phyloP scores from a whole-genome alignment of 2,329 filamentous ascomycete genomes.

The Trichophyton verrucosum region DNA sequence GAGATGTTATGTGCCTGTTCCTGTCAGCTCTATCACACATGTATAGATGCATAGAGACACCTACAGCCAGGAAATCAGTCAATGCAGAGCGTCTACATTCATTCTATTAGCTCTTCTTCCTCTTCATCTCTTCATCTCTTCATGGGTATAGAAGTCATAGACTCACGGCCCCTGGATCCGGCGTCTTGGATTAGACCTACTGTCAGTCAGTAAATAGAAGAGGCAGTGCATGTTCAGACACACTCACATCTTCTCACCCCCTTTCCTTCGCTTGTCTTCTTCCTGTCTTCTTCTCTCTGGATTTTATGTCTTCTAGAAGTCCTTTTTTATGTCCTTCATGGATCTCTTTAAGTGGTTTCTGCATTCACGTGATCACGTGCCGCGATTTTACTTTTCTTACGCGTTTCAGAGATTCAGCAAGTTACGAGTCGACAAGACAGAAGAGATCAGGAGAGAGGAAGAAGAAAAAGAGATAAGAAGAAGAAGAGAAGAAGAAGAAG shows the following conservation, averaged over 20 bases:
- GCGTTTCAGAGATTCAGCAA: conserved; percentile 10
- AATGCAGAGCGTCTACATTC: conserved; percentile 47
- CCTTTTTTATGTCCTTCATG: neutral
- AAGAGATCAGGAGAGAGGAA: neutral
- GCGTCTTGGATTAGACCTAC: conserved; percentile 8
- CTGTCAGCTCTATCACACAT: neutral
- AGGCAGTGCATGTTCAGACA: neutral
- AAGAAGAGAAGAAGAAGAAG: neutral
- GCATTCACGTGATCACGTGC: conserved; percentile 14
- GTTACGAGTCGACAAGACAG: neutral
- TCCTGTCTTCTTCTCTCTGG: neutral
- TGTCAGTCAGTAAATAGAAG: too few relatives aligned
- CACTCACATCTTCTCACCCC: conserved; percentile 7
- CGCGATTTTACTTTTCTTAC: conserved; percentile 11
- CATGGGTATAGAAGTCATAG: neutral
- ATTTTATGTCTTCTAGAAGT: neutral
- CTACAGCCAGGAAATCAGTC: conserved; percentile 54
- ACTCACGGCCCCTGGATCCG: conserved; percentile 32
- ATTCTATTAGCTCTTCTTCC: neutral
- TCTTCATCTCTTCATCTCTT: neutral
- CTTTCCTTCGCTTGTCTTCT: neutral
- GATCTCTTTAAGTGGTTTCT: conserved; percentile 7
- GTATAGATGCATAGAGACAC: conserved; percentile 13
- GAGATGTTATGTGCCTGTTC: conserved; percentile 52
- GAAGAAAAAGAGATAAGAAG: neutral